Conservation (phyloP, 768 basidiomycete genomes). For the Sarcodon aspratus region DNA sequence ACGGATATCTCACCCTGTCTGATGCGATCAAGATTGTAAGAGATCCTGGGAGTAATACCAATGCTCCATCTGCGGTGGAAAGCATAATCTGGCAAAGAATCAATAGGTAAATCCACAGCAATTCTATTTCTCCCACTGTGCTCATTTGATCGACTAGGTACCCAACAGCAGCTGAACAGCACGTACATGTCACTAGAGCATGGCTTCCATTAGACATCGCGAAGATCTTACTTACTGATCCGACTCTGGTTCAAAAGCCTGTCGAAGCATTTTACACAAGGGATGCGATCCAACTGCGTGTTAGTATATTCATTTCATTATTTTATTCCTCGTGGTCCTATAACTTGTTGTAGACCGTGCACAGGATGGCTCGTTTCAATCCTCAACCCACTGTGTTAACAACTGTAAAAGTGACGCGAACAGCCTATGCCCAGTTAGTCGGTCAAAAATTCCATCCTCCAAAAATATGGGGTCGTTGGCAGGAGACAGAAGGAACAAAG, state of each 20-base stretch:
- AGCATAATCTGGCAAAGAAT: constrained; percentile 60
- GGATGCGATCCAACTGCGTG: constrained; percentile 82
- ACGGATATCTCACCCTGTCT: constrained; percentile 40
- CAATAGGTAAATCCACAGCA: constrained; percentile 31
- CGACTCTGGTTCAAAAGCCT: constrained; percentile 72
- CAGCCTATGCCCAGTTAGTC: constrained; percentile 86
- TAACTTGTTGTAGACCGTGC: constrained; percentile 50
- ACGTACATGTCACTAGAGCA: constrained; percentile 67
- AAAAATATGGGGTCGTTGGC: constrained; percentile 73
- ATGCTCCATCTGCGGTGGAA: constrained; percentile 53
- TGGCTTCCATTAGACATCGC: constrained; percentile 77
- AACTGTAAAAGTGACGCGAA: constrained; percentile 71
- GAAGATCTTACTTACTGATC: constrained; percentile 50
- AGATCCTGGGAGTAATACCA: constrained; percentile 39
- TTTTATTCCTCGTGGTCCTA: neutral
- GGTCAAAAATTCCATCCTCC: constrained; percentile 92
- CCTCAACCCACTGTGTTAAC: constrained; percentile 53
- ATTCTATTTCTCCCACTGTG: neutral
- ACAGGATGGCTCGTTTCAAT: constrained; percentile 85
- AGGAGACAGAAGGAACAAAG: constrained; percentile 45
- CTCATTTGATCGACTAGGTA: constrained; percentile 35
- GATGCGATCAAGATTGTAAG: constrained; percentile 59
- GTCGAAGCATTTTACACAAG: constrained; percentile 92
- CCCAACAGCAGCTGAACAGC: constrained; percentile 50
- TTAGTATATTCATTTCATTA: constrained; percentile 24